Percentiles rank a stretch among this genome's conserved stretches.
Evolutionary conservation across 257 asterid genomes (phyloP).

Genomic region (Solanum ossicruentum): DNA sequence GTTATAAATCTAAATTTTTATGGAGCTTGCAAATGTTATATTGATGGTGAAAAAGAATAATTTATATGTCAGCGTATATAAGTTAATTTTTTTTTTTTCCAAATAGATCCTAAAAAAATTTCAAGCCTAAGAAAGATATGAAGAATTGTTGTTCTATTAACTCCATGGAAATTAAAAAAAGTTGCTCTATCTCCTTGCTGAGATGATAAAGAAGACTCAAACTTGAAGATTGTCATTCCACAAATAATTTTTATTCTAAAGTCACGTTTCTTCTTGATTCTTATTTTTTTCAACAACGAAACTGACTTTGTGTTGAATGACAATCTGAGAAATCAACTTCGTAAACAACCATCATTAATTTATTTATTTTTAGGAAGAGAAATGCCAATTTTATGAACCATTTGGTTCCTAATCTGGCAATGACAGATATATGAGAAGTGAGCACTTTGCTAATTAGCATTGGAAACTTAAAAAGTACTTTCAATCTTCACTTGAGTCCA

Average conservation of each 20-base stretch:
- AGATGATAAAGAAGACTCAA: background rate
- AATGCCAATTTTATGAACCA: background rate
- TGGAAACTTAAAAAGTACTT: background rate
- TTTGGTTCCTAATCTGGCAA: background rate
- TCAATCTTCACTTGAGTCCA: background rate
- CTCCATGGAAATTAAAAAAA: background rate
- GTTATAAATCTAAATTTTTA: background rate
- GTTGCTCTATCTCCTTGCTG: background rate
- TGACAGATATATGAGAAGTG: conserved; percentile 1
- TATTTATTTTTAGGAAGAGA: background rate
- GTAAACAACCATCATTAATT: background rate
- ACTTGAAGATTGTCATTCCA: background rate
- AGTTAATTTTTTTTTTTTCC: background rate
- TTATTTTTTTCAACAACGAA: background rate
- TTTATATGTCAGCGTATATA: background rate
- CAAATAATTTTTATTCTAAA: background rate
- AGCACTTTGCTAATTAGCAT: background rate
- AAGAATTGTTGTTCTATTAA: background rate
- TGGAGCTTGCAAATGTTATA: background rate
- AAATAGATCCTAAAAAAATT: background rate
- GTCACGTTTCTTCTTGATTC: background rate
- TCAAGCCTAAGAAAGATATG: background rate
- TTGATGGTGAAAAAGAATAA: background rate
- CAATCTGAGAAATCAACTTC: background rate
- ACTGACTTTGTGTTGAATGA: background rate